Evolutionary conservation across 2,329 filamentous ascomycete species (phyloP), one percentile per base, ranked within the genome.

Genomic region (Diaporthe sp.): DNA sequence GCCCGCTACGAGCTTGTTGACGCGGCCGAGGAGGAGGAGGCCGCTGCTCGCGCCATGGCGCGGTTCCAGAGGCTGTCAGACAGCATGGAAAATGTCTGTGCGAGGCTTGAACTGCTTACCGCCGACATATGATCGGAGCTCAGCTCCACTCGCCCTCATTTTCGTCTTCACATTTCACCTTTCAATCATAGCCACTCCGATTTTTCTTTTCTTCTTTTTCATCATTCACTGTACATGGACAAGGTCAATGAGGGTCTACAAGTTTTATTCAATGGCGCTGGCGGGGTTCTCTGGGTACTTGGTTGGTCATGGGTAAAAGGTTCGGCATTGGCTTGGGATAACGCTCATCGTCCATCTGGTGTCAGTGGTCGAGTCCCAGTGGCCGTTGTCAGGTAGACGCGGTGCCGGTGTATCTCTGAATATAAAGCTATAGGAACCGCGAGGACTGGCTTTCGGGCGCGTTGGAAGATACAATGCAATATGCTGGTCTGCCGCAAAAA

Each of bases 1-100:
- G 85, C 90, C 20, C 88, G 90, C 67, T 91, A 90, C 79, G 90
- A 94, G 78, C 88, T 95, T n/a, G 85, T 94, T 42, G 89, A 94
- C 73, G 87, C 86, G 37, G 86, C 87, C 1, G 85, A 89, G 75
- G 88, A 90, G 72, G 88, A 88, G 70, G 82, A 82, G 12, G 79
- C 82, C 37, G 86, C 87, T 39, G 82, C 82, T 12, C 78, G 87
- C 28, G 86, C 88, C 53, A 85, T 89, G 83, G 86, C 85, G 67
- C 86, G 88, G 39, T 86, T 91, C 67, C 86, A 89, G 80, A 86
- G 86, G 77, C 86, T 91, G 75, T 85, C 86, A 34, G 85, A 82
- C 17, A 83, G 81, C 67, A 77, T 87, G 4, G 81, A 86, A 58
- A 78, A 81, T 6, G 81, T 85, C 15, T 78, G 83, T 37, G 79